Evolutionary conservation across 208 protist species (phyloP).

Genomic region (Crithidia bombi): DNA sequence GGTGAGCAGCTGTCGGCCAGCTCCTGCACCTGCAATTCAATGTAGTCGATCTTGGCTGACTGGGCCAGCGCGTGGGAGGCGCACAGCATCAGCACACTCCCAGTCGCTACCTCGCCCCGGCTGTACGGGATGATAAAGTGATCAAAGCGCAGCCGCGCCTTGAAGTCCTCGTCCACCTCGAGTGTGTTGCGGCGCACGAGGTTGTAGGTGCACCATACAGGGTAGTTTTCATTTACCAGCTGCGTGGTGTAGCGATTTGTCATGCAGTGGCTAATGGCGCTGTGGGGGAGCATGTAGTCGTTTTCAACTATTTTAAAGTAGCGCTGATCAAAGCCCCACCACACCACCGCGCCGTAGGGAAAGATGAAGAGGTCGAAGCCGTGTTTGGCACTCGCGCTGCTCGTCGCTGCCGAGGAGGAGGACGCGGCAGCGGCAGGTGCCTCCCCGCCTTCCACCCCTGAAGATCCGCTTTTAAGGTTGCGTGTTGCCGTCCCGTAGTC

Average conservation of each 20-base stretch:
- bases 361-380: conserved; percentile 84
- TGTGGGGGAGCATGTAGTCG: conserved; percentile 81
- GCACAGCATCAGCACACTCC: conserved; percentile 71
- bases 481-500: conserved; percentile 15
- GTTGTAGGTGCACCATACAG: conserved; percentile 83
- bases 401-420: neutral
- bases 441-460: conserved; percentile 20
- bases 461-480: neutral
- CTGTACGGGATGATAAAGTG: conserved; percentile 81
- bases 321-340: conserved; percentile 81
- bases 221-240: conserved; percentile 78
- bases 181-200: conserved; percentile 55
- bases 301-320: conserved; percentile 85
- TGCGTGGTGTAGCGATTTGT: conserved; percentile 71
- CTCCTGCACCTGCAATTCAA: conserved; percentile 77
- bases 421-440: conserved; percentile 6
- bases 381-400: neutral
- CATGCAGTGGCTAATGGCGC: conserved; percentile 58
- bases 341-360: conserved; percentile 76
- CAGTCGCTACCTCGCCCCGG: conserved; percentile 58
- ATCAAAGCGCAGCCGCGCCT: conserved; percentile 63
- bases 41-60: conserved; percentile 84
- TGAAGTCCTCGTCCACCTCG: conserved; percentile 74
- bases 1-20: conserved; percentile 72
- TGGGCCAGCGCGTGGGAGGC: conserved; percentile 76